Conservation (phyloP, 768 basidiomycete genomes). For the Favolaschia claudopus region DNA sequence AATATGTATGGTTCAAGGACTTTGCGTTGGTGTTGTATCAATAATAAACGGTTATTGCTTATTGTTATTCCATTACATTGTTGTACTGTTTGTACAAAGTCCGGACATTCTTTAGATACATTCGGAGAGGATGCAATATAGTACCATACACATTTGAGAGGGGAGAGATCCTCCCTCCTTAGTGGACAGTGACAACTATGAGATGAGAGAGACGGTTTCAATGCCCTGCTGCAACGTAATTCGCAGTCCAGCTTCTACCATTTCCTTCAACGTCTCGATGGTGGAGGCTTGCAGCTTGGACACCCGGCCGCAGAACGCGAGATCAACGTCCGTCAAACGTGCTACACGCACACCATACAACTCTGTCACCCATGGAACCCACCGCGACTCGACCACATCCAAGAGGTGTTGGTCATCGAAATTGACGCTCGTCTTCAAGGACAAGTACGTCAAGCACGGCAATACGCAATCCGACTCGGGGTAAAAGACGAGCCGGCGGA, state of each 20-base stretch:
- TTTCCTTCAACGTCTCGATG: slow-evolving; percentile 3
- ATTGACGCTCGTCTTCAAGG: slow-evolving; percentile 14
- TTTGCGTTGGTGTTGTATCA: slow-evolving; percentile 56
- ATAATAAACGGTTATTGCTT: slow-evolving; percentile 31
- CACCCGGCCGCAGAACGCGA: slow-evolving; percentile 12
- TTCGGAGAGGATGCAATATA: too few species aligned
- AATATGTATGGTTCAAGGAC: slow-evolving; percentile 80
- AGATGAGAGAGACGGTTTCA: background rate
- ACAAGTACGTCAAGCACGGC: slow-evolving; percentile 8
- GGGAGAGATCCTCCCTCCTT: background rate
- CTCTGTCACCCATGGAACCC: slow-evolving; percentile 16
- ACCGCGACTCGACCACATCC: slow-evolving; percentile 22
- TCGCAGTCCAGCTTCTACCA: background rate
- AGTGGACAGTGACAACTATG: background rate
- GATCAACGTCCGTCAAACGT: slow-evolving; percentile 8
- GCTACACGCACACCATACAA: slow-evolving; percentile 12
- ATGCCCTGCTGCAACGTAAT: slow-evolving; percentile 15
- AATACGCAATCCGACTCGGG: slow-evolving; percentile 22
- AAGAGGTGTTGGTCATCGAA: slow-evolving; percentile 17
- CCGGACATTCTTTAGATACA: too few species aligned
- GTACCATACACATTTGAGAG: background rate
- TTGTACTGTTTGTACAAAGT: too few species aligned
- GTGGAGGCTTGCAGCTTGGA: background rate
- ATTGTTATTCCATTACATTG: too few species aligned
- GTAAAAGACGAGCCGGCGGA: slow-evolving; percentile 16